A percentile compares a stretch with the other conserved stretches of the same genome.
Evolutionary conservation across 305 asterid species (phyloP).

Genomic region (Solanum hybrid): DNA sequence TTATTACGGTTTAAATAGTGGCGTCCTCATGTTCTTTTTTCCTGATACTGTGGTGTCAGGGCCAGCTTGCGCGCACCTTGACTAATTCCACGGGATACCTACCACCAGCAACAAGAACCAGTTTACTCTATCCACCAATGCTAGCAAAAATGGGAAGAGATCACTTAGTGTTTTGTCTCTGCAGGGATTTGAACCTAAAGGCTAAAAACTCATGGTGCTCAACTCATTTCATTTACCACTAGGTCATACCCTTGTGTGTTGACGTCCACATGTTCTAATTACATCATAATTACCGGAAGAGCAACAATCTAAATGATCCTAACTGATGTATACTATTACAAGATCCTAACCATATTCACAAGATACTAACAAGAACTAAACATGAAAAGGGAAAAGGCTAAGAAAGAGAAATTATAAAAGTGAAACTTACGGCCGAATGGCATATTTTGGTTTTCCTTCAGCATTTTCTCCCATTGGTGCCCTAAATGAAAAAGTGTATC

Average conservation of each 20-base stretch:
- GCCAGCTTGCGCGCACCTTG: background rate
- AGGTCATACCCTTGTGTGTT: background rate
- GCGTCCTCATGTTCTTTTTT: background rate
- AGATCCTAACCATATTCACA: background rate
- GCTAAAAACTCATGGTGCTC: background rate
- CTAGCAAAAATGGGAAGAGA: background rate
- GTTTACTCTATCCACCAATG: background rate
- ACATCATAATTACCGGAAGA: background rate
- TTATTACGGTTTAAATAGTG: background rate
- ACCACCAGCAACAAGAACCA: background rate
- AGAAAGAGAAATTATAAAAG: background rate
- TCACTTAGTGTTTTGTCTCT: background rate
- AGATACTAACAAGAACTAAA: background rate
- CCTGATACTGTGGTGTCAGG: background rate
- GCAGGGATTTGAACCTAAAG: background rate
- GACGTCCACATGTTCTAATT: background rate
- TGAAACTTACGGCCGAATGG: conserved; percentile 79
- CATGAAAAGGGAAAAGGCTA: background rate
- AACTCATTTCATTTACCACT: background rate
- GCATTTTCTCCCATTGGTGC: conserved; percentile 73
- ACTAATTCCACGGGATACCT: background rate
- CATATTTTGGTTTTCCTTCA: conserved; percentile 83
- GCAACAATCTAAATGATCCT: background rate
- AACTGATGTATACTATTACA: background rate
- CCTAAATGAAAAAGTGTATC: conserved; percentile 32